phyloP scores from a whole-genome alignment of 345 rosid genomes.

The Kernera saxatilis region DNA sequence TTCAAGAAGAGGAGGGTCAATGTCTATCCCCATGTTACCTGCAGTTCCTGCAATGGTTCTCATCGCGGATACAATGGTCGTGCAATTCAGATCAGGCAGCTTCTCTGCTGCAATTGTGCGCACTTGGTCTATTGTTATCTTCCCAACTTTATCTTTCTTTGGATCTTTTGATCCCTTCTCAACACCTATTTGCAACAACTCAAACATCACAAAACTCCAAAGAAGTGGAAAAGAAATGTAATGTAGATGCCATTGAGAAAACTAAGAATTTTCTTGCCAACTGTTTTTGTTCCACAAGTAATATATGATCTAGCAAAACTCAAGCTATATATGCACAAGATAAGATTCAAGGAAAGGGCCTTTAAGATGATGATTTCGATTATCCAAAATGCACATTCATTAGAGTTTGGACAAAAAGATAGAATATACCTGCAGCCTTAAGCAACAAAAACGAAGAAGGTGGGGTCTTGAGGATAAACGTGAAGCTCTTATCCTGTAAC shows the following conservation, averaged over 20 bases:
- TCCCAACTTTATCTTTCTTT: constrained; percentile 64
- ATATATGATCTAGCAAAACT: no score
- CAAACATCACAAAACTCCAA: constrained; percentile 9
- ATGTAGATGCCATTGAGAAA: not conserved
- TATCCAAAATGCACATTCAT: not conserved
- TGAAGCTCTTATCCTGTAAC: constrained; percentile 87
- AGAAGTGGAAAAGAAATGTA: not conserved
- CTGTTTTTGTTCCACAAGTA: no score
- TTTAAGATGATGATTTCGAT: no score
- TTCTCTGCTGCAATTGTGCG: constrained; percentile 70
- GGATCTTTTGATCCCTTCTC: constrained; percentile 90
- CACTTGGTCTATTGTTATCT: constrained; percentile 61
- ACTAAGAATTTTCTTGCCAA: not conserved
- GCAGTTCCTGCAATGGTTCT: constrained; percentile 93
- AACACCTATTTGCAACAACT: constrained; percentile 45
- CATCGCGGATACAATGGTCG: constrained; percentile 76
- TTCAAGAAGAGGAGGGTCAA: constrained; percentile 88
- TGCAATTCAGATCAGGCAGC: constrained; percentile 81
- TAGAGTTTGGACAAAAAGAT: not conserved
- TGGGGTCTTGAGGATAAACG: constrained; percentile 90
- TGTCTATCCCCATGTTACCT: constrained; percentile 83
- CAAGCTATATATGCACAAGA: not conserved
- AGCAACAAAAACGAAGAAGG: constrained; percentile 94
- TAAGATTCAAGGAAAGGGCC: no score
- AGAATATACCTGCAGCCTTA: constrained; percentile 80